phyloP scores from a whole-genome alignment of 139 green algal genomes.

The Chlorella ohadii region DNA sequence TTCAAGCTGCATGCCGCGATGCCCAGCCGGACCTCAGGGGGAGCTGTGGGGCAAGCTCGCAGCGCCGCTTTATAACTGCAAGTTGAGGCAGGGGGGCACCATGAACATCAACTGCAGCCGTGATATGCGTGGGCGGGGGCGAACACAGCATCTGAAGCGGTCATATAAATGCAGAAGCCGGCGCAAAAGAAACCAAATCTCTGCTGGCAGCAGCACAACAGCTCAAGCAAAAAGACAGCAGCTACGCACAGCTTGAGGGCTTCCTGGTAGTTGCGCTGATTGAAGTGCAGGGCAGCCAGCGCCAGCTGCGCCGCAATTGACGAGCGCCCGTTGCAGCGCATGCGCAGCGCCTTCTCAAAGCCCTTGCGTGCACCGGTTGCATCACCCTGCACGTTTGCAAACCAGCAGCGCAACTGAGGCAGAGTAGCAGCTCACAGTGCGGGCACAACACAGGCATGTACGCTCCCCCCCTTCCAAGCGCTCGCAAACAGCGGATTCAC shows the following conservation, averaged over 20 bases:
- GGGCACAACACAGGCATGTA: no score
- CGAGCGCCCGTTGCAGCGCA: slow-evolving; percentile 57
- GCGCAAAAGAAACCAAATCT: background rate
- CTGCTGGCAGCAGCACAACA: no score
- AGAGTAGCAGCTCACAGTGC: no score
- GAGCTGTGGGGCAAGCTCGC: slow-evolving; percentile 66
- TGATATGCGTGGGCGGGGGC: no score
- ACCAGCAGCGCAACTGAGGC: no score
- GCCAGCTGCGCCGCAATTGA: slow-evolving; percentile 73
- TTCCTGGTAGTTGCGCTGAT: slow-evolving; percentile 63
- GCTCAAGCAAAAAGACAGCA: background rate
- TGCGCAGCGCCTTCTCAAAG: slow-evolving; percentile 52
- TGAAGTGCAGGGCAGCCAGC: slow-evolving; percentile 65
- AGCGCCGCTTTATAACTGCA: slow-evolving; percentile 77
- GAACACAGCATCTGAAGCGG: no score
- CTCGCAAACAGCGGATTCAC: no score
- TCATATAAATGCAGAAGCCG: no score
- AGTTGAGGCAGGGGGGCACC: background rate
- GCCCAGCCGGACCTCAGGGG: slow-evolving; percentile 86
- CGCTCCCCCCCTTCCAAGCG: no score
- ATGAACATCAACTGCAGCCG: no score
- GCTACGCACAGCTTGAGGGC: slow-evolving; percentile 47
- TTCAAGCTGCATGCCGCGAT: slow-evolving; percentile 79
- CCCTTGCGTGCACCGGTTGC: slow-evolving; percentile 39
- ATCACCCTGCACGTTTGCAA: slow-evolving; percentile 52